Percentiles rank a stretch among this genome's conserved stretches.
Evolutionary conservation across 1,284 basidiomycete genomes (phyloP).

Genomic region (Bondarzewia mesenterica): DNA sequence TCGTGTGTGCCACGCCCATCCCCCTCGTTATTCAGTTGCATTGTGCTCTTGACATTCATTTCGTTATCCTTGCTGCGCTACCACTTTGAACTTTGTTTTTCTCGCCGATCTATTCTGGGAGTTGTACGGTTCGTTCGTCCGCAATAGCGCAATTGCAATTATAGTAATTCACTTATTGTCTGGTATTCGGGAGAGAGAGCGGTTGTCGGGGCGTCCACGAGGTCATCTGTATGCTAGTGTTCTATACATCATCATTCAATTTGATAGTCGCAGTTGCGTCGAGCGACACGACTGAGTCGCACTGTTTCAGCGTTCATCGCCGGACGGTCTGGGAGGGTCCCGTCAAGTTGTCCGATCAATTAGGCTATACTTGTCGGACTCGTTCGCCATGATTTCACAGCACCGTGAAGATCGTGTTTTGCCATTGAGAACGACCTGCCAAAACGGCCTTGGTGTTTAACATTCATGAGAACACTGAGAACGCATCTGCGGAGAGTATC

Average conservation of each 20-base stretch:
- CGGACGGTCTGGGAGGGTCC: neutral
- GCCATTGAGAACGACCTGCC: no score
- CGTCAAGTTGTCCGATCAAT: neutral
- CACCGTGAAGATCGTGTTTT: no score
- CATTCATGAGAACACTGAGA: no score
- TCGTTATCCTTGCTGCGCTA: neutral
- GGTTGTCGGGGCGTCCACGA: no score
- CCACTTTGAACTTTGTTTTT: neutral
- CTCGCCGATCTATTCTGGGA: neutral
- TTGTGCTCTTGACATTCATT: neutral
- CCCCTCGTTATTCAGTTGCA: neutral
- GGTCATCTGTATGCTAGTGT: neutral
- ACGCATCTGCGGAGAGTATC: no score
- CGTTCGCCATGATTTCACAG: neutral
- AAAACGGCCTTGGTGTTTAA: no score
- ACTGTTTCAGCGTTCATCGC: no score
- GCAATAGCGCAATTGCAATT: neutral
- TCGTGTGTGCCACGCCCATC: neutral
- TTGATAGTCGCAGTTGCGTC: no score
- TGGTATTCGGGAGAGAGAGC: neutral
- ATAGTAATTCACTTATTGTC: neutral
- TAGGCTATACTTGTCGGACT: neutral
- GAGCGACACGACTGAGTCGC: no score
- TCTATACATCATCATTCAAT: neutral
- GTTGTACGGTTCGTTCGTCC: neutral